Conservation (phyloP, 345 rosid species). For the Brassica nigra region DNA sequence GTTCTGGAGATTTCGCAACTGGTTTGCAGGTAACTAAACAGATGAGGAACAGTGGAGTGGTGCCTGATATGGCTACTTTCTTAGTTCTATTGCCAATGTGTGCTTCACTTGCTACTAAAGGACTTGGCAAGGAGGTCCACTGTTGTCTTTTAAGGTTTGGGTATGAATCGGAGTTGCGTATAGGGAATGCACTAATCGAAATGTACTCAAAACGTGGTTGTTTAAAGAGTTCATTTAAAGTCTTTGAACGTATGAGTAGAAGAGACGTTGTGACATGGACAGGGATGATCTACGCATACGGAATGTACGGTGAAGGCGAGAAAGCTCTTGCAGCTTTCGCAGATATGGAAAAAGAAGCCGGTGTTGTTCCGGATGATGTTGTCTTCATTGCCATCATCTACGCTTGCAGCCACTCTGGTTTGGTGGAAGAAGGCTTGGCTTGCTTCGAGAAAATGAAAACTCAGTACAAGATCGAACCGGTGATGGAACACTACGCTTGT, state of each 20-base stretch:
- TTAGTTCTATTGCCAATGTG: slow-evolving; percentile 60
- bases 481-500: slow-evolving; percentile 57
- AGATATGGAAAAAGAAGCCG: slow-evolving; percentile 52
- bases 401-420: slow-evolving; percentile 83
- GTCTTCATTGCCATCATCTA: slow-evolving; percentile 58
- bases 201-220: slow-evolving; percentile 76
- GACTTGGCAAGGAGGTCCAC: slow-evolving; percentile 68
- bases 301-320: slow-evolving; percentile 65
- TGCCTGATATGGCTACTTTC: slow-evolving; percentile 56
- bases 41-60: slow-evolving; percentile 48
- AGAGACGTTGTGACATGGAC: slow-evolving; percentile 84
- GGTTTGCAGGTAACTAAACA: slow-evolving; percentile 49
- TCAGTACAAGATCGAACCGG: slow-evolving; percentile 49
- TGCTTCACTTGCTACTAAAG: slow-evolving; percentile 56
- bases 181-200: slow-evolving; percentile 66
- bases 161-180: slow-evolving; percentile 47
- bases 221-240: slow-evolving; percentile 43
- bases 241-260: slow-evolving; percentile 51
- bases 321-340: slow-evolving; percentile 55
- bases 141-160: slow-evolving; percentile 56
- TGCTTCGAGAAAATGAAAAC: slow-evolving; percentile 56
- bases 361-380: slow-evolving; percentile 56
- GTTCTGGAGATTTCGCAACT: slow-evolving; percentile 48
- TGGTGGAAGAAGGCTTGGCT: slow-evolving; percentile 66
- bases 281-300: slow-evolving; percentile 60